Evolutionary conservation across 495 filamentous ascomycete species (phyloP).

Genomic region (Cryomyces minteri): DNA sequence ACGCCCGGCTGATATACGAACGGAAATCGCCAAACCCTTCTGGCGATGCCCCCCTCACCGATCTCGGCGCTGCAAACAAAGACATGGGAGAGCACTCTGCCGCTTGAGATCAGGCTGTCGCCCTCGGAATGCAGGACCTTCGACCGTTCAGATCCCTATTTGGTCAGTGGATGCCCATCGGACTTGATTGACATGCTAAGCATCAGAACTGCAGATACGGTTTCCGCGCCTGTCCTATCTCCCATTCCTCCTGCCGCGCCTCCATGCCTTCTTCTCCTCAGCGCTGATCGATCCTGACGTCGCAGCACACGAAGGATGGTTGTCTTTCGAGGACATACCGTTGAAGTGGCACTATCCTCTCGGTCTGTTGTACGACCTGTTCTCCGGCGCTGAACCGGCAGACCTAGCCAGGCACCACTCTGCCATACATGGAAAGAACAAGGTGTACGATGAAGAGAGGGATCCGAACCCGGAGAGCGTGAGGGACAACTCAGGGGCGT

Average conservation of each 20-base stretch:
- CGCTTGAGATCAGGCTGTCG: conserved; percentile 20
- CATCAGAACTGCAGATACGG: conserved; percentile 21
- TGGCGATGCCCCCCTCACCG: too few species aligned
- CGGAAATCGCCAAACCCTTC: too few species aligned
- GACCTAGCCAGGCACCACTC: conserved; percentile 4
- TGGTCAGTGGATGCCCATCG: conserved; percentile 6
- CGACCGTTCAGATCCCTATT: conserved; percentile 20
- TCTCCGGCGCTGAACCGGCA: conserved; percentile 43
- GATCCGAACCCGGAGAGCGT: conserved; percentile 7
- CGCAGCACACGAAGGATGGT: conserved; percentile 44
- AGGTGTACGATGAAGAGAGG: background rate
- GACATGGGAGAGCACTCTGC: conserved; percentile 22
- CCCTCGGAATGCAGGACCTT: conserved; percentile 20
- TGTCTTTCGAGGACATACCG: conserved; percentile 57
- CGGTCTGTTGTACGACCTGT: conserved; percentile 80
- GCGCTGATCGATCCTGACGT: conserved; percentile 48
- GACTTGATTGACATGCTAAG: background rate
- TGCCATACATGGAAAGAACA: background rate
- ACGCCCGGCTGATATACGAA: too few species aligned
- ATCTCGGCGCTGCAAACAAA: conserved; percentile 12
- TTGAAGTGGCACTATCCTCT: conserved; percentile 78
- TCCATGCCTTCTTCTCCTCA: conserved; percentile 58
- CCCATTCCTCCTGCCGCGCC: conserved; percentile 54
- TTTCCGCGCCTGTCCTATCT: conserved; percentile 56
- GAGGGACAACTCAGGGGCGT: conserved; percentile 21